Percentiles rank a stretch among this genome's conserved stretches.
phyloP scores from a whole-genome alignment of 2,329 filamentous ascomycete species.

The Huntiella omanensis region DNA sequence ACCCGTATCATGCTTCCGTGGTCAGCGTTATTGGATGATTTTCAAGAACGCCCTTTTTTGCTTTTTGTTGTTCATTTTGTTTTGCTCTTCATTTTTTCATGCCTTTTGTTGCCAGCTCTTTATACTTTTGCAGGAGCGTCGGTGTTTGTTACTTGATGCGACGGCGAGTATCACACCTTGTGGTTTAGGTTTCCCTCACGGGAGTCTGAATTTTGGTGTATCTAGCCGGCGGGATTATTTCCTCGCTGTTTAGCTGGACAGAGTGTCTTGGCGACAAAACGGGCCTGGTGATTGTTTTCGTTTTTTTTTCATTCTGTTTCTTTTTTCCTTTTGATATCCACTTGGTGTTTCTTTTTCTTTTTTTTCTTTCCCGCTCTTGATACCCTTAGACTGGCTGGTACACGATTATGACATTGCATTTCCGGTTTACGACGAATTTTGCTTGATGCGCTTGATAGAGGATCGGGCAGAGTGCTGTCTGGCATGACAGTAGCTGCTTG shows the following conservation, averaged over 20 bases:
- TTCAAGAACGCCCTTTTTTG: slow-evolving; percentile 13
- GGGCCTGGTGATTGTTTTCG: neutral
- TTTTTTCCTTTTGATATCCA: slow-evolving; percentile 15
- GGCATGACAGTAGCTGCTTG: slow-evolving; percentile 2
- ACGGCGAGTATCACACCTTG: too few species aligned
- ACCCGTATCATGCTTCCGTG: too few species aligned
- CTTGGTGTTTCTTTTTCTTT: slow-evolving; percentile 10
- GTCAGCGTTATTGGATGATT: neutral
- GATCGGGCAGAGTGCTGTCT: slow-evolving; percentile 5
- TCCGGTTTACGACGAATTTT: slow-evolving; percentile 11
- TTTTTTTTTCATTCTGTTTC: slow-evolving; percentile 8
- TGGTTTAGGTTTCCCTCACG: too few species aligned
- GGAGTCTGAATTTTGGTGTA: neutral
- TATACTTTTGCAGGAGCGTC: neutral
- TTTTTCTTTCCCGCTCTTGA: slow-evolving; percentile 13
- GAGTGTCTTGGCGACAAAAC: too few species aligned
- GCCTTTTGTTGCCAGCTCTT: neutral
- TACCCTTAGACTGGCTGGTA: slow-evolving; percentile 16
- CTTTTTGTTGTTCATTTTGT: slow-evolving; percentile 12
- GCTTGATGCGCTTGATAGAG: slow-evolving; percentile 12
- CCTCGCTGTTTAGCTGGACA: neutral
- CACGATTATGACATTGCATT: slow-evolving; percentile 12
- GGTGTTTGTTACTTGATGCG: too few species aligned
- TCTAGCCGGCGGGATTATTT: neutral
- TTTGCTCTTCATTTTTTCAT: neutral